A percentile compares a stretch with the other conserved stretches of the same genome.
These are phyloP conservation scores for Anethum foeniculum DNA, from an alignment of 140 eudicot species.

Conservation along the genomic window DNA sequence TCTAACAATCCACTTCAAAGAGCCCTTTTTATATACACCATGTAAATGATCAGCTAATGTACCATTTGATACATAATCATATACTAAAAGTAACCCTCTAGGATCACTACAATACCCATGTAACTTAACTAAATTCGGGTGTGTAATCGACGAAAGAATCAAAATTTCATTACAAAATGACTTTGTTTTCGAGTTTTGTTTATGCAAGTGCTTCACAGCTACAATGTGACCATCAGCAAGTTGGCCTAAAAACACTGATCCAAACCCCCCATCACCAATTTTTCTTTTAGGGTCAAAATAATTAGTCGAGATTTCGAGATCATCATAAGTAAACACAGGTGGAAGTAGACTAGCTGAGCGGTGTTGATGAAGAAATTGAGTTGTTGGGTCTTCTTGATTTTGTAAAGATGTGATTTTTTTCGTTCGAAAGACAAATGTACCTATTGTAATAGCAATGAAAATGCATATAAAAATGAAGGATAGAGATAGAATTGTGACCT, in stretches of 20 bases:
- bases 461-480: constrained; percentile 33
- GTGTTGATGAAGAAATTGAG: constrained; percentile 57
- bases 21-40: constrained; percentile 33
- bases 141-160: constrained; percentile 65
- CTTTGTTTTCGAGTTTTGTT: constrained; percentile 39
- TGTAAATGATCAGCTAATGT: constrained; percentile 79
- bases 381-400: constrained; percentile 51
- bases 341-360: constrained; percentile 73
- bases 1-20: constrained; percentile 46
- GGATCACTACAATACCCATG: constrained; percentile 96
- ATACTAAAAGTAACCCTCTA: constrained; percentile 65
- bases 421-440: constrained; percentile 26
- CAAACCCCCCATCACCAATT: constrained; percentile 92
- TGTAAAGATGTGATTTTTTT: constrained; percentile 9
- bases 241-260: constrained; percentile 72
- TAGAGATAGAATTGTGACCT: constrained; percentile 26
- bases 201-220: constrained; percentile 77
- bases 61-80: constrained; percentile 80
- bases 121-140: constrained; percentile 73
- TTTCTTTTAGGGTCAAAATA: constrained; percentile 66
- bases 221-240: constrained; percentile 44
- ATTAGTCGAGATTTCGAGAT: constrained; percentile 63
- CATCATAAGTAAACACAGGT: constrained; percentile 79
- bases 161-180: constrained; percentile 84
- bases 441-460: constrained; percentile 25